Base-by-base conservation (phyloP, 352 stramenopile genomes). In the Phytophthora colocasiae region DNA sequence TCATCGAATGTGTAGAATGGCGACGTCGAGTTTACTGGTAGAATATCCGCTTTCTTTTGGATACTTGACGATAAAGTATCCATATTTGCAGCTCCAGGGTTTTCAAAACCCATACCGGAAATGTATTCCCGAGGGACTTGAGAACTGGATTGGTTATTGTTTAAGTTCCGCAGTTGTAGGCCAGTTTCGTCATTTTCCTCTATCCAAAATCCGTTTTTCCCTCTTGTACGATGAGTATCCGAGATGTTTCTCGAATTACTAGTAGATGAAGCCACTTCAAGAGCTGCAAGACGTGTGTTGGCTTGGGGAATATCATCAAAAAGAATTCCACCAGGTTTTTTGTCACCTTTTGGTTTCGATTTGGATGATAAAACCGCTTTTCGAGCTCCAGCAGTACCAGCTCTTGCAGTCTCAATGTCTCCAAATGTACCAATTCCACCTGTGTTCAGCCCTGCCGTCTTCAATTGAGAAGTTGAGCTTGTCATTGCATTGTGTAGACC, bases 1-100 rank as follows among this genome's bases (percentile, higher is more conserved):
- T 71, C 55, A 14, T 75, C 61, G 11, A 71, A 75, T 2, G 61
- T 63, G 44, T 75, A 71, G 49, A 75, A 71, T 12, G 66, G 43
- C 22, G 65, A 34, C 10, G 48, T 57, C 8, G 31, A 6, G 19
- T 58, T 22, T 22, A 22, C 22, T 58, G 6, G 48, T 17, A 8
- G 66, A 47, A 61, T 26, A 4, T 41, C 60, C 12, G 52, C n/a
- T 27, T 41, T 62, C 10, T 62, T 41, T 26, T 17, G 38, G 2
- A 48, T 26, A 6, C 2, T 26, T 9, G 52, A 45, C 10, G 14
- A 7, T 8, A 11, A 11, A 32, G 2, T 15, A 3, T 48, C 54
- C 19, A 39, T 59, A 7, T 10, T 6, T 9, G 22, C 45, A 29
- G 34, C n/a, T 27, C 14, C 15, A 9, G 58, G 15, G 45, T 3